Evolutionary conservation across 139 green algal species (phyloP).

Genomic region (Desmodesmus armatus): DNA sequence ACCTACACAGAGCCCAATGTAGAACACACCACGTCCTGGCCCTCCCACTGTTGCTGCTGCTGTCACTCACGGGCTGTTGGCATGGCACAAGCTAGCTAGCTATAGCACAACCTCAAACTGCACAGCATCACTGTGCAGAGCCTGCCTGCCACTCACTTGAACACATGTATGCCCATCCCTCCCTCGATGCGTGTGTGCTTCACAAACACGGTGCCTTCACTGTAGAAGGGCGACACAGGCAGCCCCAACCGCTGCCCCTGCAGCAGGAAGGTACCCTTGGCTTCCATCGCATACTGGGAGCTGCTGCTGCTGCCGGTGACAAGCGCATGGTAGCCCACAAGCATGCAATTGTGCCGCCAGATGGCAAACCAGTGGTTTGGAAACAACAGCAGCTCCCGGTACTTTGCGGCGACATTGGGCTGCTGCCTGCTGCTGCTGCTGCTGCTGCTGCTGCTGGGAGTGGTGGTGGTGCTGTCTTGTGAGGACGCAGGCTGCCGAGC

Average conservation of each 20-base stretch:
- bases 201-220: conserved; percentile 30
- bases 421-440: not conserved
- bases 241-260: conserved; percentile 39
- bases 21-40: not conserved
- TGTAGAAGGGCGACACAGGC: conserved; percentile 43
- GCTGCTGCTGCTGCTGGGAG: not conserved
- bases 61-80: not conserved
- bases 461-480: not conserved
- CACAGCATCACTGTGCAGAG: too few relatives aligned
- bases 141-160: conserved; percentile 21
- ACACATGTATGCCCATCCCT: conserved; percentile 54
- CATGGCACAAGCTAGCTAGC: too few relatives aligned
- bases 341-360: conserved; percentile 50
- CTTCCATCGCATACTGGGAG: conserved; percentile 39
- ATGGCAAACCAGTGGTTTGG: conserved; percentile 53
- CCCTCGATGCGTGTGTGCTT: conserved; percentile 55
- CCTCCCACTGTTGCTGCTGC: not conserved
- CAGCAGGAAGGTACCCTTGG: conserved; percentile 52
- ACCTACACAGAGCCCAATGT: not conserved
- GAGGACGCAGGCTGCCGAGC: not conserved
- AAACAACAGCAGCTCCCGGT: conserved; percentile 44
- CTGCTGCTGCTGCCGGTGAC: conserved; percentile 28
- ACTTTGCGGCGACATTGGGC: not conserved
- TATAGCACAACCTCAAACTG: too few relatives aligned
- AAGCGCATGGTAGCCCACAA: conserved; percentile 38